phyloP scores from a whole-genome alignment of 306 rosid species.

The Herpetospermum pedunculosum region DNA sequence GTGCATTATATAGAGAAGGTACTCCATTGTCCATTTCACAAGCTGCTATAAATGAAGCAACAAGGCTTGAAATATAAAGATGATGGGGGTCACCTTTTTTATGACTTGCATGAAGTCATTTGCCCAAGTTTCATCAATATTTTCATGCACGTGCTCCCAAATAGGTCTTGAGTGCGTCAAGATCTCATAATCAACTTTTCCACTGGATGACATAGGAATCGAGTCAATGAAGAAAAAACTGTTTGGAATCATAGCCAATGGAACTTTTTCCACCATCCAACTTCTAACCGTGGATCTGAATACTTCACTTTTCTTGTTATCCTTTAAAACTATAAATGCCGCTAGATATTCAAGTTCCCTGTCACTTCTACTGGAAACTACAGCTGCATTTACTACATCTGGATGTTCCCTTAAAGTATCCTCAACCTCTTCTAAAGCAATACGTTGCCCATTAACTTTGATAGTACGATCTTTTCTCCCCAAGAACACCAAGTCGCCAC shows the following conservation, averaged over 20 bases:
- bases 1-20: neutral
- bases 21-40: neutral
- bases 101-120: conserved; percentile 41
- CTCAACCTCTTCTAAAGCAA: conserved; percentile 78
- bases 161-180: conserved; percentile 29
- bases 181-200: conserved; percentile 64
- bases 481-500: conserved; percentile 71
- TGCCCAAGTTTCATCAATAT: conserved; percentile 23
- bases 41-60: neutral
- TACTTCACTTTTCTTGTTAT: conserved; percentile 27
- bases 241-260: conserved; percentile 48
- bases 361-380: conserved; percentile 32
- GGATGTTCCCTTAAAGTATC: conserved; percentile 54
- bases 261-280: conserved; percentile 67
- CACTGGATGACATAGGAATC: conserved; percentile 58
- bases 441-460: conserved; percentile 66
- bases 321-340: conserved; percentile 58
- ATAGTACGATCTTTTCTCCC: conserved; percentile 83
- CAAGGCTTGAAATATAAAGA: neutral
- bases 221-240: conserved; percentile 38
- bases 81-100: conserved; percentile 40
- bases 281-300: conserved; percentile 42
- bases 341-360: conserved; percentile 32
- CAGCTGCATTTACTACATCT: conserved; percentile 55
- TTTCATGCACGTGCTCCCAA: conserved; percentile 22